Conservation (phyloP, 108 stramenopile genomes). For the Cyclotella distinguenda region DNA sequence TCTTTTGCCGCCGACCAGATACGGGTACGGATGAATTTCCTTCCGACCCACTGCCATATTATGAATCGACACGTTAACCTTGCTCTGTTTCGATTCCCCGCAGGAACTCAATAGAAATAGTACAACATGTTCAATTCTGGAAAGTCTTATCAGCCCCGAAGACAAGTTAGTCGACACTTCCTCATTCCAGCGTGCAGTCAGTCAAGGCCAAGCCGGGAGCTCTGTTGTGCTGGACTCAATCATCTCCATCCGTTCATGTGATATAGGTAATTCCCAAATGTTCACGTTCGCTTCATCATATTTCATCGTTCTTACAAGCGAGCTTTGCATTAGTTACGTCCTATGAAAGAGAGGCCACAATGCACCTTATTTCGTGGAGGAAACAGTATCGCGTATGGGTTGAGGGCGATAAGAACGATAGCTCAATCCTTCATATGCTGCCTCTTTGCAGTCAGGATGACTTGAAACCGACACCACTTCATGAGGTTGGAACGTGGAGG, state of each 20-base stretch:
- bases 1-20: conserved; percentile 72
- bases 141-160: conserved; percentile 59
- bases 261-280: conserved; percentile 54
- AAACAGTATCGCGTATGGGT: conserved; percentile 18
- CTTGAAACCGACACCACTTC: conserved; percentile 69
- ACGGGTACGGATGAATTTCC: conserved; percentile 41
- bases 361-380: conserved; percentile 45
- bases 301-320: conserved; percentile 52
- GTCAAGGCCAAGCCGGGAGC: conserved; percentile 63
- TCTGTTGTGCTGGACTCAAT: conserved; percentile 61
- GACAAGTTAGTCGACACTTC: conserved; percentile 72
- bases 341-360: conserved; percentile 72
- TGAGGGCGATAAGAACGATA: conserved; percentile 25
- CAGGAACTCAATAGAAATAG: conserved; percentile 53
- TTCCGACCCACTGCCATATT: too few relatives aligned
- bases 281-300: too few relatives aligned
- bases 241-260: conserved; percentile 53
- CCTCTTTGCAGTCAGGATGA: conserved; percentile 37
- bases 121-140: conserved; percentile 70
- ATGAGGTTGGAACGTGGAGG: conserved; percentile 84
- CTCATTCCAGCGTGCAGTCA: conserved; percentile 53
- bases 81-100: not conserved
- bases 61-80: too few relatives aligned
- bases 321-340: conserved; percentile 61
- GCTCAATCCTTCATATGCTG: conserved; percentile 61